Conservation (phyloP, 2,329 filamentous ascomycete species). For the Zelopaecilomyces penicillatus region DNA sequence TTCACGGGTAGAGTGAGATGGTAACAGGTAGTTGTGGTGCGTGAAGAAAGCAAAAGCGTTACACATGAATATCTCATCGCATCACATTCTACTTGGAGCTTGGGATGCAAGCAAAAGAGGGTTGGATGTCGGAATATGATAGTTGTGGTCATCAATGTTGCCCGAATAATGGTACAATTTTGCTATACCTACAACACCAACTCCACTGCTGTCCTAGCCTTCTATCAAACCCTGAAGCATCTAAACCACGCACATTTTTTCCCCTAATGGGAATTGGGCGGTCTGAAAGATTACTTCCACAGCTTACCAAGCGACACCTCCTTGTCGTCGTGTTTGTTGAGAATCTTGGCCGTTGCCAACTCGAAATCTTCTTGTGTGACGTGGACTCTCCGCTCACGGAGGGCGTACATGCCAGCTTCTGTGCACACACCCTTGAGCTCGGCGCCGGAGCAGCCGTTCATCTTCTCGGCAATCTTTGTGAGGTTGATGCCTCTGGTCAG, state of each 20-base stretch:
- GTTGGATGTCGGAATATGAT: too few species aligned
- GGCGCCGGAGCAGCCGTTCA: conserved; percentile 97
- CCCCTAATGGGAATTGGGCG: not conserved
- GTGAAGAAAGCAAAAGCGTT: too few species aligned
- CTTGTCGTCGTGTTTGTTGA: conserved; percentile 99
- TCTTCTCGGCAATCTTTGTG: conserved; percentile 98
- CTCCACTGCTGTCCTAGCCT: conserved; percentile 18
- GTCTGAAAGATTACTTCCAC: conserved; percentile 38
- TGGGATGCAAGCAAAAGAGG: too few species aligned
- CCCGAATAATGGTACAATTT: conserved; percentile 23
- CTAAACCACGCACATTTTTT: not conserved
- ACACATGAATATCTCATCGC: too few species aligned
- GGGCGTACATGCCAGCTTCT: conserved; percentile 95
- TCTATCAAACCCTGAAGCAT: conserved; percentile 16
- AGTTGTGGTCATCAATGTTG: not conserved
- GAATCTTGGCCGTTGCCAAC: conserved; percentile 93
- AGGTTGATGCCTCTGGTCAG: conserved; percentile 94
- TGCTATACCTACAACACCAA: conserved; percentile 26
- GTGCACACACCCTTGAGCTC: conserved; percentile 99
- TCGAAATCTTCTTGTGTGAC: conserved; percentile 99
- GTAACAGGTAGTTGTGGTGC: too few species aligned
- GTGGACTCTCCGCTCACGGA: conserved; percentile 90
- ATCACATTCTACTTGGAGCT: too few species aligned
- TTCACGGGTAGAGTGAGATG: not conserved
- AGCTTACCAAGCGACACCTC: conserved; percentile 84